Conservation (phyloP, 2,329 filamentous ascomycete genomes). For the Aureobasidium sp. region DNA sequence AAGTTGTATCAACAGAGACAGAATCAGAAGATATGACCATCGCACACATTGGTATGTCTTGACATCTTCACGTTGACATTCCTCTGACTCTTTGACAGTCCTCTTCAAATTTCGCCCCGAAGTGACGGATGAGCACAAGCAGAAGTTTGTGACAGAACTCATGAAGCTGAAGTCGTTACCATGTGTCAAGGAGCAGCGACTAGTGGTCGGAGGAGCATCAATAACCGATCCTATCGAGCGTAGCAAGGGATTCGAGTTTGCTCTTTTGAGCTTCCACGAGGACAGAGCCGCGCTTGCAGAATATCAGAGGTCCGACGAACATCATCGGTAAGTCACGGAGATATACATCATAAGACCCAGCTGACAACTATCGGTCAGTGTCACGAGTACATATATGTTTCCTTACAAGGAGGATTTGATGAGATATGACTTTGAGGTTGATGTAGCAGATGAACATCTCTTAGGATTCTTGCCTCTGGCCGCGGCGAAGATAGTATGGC, state of each 20-base stretch:
- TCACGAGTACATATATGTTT: constrained; percentile 44
- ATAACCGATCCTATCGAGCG: constrained; percentile 44
- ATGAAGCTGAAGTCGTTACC: constrained; percentile 42
- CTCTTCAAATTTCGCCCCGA: constrained; percentile 43
- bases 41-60: not conserved
- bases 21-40: not conserved
- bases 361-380: constrained; percentile 28
- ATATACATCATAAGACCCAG: too few relatives aligned
- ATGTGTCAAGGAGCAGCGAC: constrained; percentile 41
- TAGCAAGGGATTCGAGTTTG: constrained; percentile 47
- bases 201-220: constrained; percentile 46
- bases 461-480: not conserved
- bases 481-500: not conserved
- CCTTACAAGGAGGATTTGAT: constrained; percentile 47
- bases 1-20: not conserved
- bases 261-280: constrained; percentile 45
- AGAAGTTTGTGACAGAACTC: constrained; percentile 40
- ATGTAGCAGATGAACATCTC: constrained; percentile 30
- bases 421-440: constrained; percentile 49
- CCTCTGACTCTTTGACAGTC: constrained; percentile 27
- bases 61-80: not conserved
- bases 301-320: constrained; percentile 47
- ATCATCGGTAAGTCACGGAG: constrained; percentile 35
- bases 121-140: constrained; percentile 35
- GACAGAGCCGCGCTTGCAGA: constrained; percentile 38